Conservation (phyloP, 495 filamentous ascomycete genomes). For the Apiosordaria backusii region DNA sequence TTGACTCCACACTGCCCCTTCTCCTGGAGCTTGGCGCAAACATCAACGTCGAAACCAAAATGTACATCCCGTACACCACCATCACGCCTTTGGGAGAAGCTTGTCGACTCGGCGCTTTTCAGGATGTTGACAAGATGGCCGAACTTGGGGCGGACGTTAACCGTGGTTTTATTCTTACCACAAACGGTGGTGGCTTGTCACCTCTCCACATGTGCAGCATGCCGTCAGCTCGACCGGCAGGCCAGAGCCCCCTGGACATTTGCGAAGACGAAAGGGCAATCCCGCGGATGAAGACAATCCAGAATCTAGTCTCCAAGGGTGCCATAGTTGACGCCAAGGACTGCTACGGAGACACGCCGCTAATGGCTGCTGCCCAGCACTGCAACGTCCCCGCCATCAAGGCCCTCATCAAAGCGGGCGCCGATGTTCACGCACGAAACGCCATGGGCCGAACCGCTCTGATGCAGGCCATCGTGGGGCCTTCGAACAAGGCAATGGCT, state of each 20-base stretch:
- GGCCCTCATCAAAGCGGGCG: conserved; percentile 23
- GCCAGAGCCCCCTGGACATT: background rate
- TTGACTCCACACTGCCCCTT: conserved; percentile 30
- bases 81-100: conserved; percentile 39
- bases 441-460: conserved; percentile 17
- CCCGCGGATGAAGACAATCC: conserved; percentile 26
- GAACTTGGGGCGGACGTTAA: conserved; percentile 33
- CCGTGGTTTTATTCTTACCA: conserved; percentile 25
- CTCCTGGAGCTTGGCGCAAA: conserved; percentile 34
- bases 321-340: conserved; percentile 31
- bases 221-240: conserved; percentile 24
- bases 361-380: conserved; percentile 28
- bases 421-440: conserved; percentile 20
- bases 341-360: conserved; percentile 30
- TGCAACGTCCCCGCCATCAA: conserved; percentile 21
- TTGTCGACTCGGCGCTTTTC: conserved; percentile 33
- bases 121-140: conserved; percentile 30
- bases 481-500: conserved; percentile 17
- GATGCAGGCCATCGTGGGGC: conserved; percentile 20
- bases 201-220: conserved; percentile 34
- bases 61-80: conserved; percentile 33
- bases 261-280: conserved; percentile 9
- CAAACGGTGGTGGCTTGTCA: conserved; percentile 18
- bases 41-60: conserved; percentile 29
- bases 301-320: conserved; percentile 28